Conservation (phyloP, 2,329 filamentous ascomycete species). For the Alternaria novae-zelandiae region DNA sequence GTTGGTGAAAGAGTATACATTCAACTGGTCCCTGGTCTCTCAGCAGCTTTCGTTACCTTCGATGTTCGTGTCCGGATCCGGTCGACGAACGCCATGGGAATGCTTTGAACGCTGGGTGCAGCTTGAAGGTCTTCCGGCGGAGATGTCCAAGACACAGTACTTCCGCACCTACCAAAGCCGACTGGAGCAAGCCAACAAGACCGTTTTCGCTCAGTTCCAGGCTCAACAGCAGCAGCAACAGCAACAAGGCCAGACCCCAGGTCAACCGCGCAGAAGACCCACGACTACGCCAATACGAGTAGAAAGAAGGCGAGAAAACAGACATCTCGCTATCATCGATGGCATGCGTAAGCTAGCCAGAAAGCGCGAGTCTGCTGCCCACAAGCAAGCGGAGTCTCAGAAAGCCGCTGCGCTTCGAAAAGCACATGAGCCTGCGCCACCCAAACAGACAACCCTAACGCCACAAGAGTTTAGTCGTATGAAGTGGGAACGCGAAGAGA, state of each 20-base stretch:
- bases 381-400: constrained; percentile 82
- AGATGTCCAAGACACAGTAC: constrained; percentile 95
- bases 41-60: constrained; percentile 77
- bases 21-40: constrained; percentile 97
- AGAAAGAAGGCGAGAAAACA: constrained; percentile 83
- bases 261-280: constrained; percentile 64
- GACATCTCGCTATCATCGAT: constrained; percentile 87
- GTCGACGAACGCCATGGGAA: constrained; percentile 94
- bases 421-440: constrained; percentile 71
- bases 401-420: constrained; percentile 81
- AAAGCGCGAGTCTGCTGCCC: constrained; percentile 83
- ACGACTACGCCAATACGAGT: constrained; percentile 81
- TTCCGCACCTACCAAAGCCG: constrained; percentile 77
- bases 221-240: constrained; percentile 61
- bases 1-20: constrained; percentile 89
- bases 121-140: constrained; percentile 85
- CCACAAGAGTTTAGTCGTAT: constrained; percentile 90
- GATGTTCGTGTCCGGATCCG: constrained; percentile 80
- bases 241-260: constrained; percentile 58
- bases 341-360: constrained; percentile 95
- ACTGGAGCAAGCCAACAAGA: constrained; percentile 67
- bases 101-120: constrained; percentile 98
- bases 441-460: constrained; percentile 65
- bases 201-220: constrained; percentile 64
- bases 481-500: constrained; percentile 84